phyloP scores from a whole-genome alignment of 352 stramenopile genomes.

The Albugo laibachii region DNA sequence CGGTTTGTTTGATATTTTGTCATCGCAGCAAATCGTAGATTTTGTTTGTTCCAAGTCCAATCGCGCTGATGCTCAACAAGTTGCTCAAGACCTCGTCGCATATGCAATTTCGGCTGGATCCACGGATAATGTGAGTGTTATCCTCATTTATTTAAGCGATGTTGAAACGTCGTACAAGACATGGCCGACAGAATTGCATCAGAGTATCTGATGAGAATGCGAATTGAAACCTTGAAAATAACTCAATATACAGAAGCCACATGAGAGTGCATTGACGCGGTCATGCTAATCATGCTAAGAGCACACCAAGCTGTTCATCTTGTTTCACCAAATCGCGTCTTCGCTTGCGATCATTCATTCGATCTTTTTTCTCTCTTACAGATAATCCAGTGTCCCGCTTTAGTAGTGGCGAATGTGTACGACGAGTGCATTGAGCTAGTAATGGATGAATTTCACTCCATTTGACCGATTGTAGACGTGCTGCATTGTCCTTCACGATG shows the following conservation, averaged over 20 bases:
- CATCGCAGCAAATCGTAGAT: conserved; percentile 58
- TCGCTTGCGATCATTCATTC: conserved; percentile 42
- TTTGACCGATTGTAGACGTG: conserved; percentile 7
- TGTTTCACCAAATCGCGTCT: conserved; percentile 12
- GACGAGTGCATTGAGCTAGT: conserved; percentile 26
- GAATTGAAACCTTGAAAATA: too few relatives aligned
- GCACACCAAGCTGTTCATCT: too few relatives aligned
- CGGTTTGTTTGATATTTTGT: conserved; percentile 73
- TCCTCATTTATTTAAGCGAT: conserved; percentile 66
- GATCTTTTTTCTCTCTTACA: conserved; percentile 57
- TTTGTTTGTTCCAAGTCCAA: conserved; percentile 63
- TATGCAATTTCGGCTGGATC: conserved; percentile 63
- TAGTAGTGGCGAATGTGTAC: conserved; percentile 31
- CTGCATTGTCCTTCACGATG: conserved; percentile 11
- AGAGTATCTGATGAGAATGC: too few relatives aligned
- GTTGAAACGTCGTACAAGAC: conserved; percentile 3
- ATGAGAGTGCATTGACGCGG: too few relatives aligned
- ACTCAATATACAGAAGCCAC: too few relatives aligned
- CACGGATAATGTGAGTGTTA: conserved; percentile 65
- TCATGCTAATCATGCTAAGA: too few relatives aligned
- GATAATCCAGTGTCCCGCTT: conserved; percentile 54
- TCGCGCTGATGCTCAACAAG: conserved; percentile 41
- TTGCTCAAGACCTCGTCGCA: conserved; percentile 62
- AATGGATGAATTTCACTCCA: conserved; percentile 43
- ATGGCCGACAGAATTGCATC: not conserved